A percentile compares a stretch with the other conserved stretches of the same genome.
Conservation (phyloP, 2,329 filamentous ascomycete species). For the Hymenotorrendiella dingleyae region DNA sequence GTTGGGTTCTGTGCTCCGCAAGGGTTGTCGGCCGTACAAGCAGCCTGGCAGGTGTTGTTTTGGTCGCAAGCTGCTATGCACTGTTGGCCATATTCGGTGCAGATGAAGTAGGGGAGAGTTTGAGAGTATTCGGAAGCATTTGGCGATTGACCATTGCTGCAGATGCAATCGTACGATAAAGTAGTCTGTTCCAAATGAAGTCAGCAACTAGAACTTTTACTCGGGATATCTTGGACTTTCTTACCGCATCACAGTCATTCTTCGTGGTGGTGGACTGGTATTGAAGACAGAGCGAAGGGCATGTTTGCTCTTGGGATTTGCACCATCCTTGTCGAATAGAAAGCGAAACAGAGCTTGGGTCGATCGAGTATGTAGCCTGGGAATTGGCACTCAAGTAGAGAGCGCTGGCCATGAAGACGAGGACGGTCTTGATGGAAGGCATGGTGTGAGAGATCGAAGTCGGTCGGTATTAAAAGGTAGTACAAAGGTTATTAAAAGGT, state of each 20-base stretch:
- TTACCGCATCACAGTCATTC: slow-evolving; percentile 65
- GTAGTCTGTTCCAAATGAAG: slow-evolving; percentile 36
- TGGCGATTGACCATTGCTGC: slow-evolving; percentile 57
- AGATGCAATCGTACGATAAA: slow-evolving; percentile 68
- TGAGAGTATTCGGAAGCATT: slow-evolving; percentile 73
- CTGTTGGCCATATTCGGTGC: slow-evolving; percentile 64
- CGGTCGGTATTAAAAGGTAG: not conserved
- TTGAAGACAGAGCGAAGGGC: slow-evolving; percentile 69
- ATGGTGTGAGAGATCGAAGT: slow-evolving; percentile 40
- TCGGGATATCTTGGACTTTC: too few species aligned
- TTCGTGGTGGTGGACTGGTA: slow-evolving; percentile 43
- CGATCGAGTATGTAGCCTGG: slow-evolving; percentile 53
- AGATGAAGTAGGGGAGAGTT: slow-evolving; percentile 73
- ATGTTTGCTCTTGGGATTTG: slow-evolving; percentile 52
- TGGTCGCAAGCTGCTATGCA: slow-evolving; percentile 54
- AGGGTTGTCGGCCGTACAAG: slow-evolving; percentile 60
- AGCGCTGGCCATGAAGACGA: slow-evolving; percentile 43
- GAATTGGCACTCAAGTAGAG: slow-evolving; percentile 40
- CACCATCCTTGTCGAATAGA: slow-evolving; percentile 51
- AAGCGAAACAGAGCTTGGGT: slow-evolving; percentile 53
- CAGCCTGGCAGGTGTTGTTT: slow-evolving; percentile 51
- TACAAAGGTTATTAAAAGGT: not conserved
- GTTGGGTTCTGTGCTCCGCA: slow-evolving; percentile 66
- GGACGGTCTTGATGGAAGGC: slow-evolving; percentile 44
- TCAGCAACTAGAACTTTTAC: not conserved